These are phyloP conservation scores for Neofusicoccum laricinum DNA, from an alignment of 2,329 filamentous ascomycete genomes.

Conservation along the genomic window DNA sequence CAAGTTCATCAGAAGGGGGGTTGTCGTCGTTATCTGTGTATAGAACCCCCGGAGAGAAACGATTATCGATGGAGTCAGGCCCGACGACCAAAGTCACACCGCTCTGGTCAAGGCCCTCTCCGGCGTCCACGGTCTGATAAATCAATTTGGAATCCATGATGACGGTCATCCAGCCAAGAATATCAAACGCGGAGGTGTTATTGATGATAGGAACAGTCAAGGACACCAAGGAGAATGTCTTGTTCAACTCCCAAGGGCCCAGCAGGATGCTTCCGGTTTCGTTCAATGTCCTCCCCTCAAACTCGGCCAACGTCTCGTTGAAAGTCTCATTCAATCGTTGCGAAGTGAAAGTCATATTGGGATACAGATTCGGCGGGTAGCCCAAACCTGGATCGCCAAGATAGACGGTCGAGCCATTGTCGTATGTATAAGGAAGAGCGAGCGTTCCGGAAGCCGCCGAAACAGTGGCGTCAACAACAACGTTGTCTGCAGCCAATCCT, in stretches of 20 bases:
- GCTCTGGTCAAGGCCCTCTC: conserved; percentile 67
- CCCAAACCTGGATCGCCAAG: conserved; percentile 62
- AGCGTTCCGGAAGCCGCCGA: conserved; percentile 49
- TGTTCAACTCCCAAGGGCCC: conserved; percentile 71
- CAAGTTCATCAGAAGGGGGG: conserved; percentile 25
- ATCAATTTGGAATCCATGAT: conserved; percentile 68
- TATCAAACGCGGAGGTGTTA: conserved; percentile 57
- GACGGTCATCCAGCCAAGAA: conserved; percentile 81
- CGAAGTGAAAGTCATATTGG: conserved; percentile 67
- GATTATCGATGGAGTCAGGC: conserved; percentile 63
- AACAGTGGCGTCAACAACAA: conserved; percentile 64
- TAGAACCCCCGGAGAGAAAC: conserved; percentile 36
- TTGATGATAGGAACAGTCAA: conserved; percentile 77
- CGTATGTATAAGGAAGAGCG: conserved; percentile 51
- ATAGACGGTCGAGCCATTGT: conserved; percentile 35
- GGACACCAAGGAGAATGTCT: conserved; percentile 72
- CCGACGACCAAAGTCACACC: conserved; percentile 71
- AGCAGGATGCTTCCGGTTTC: conserved; percentile 63
- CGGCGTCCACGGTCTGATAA: conserved; percentile 57
- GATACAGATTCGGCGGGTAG: conserved; percentile 71
- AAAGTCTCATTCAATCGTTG: conserved; percentile 34
- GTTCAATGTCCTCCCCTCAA: conserved; percentile 44
- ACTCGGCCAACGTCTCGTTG: conserved; percentile 37
- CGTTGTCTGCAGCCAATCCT: conserved; percentile 43
- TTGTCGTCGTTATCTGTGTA: conserved; percentile 24